Conservation (phyloP, 2,329 filamentous ascomycete species). For the Metarhizium humberi region DNA sequence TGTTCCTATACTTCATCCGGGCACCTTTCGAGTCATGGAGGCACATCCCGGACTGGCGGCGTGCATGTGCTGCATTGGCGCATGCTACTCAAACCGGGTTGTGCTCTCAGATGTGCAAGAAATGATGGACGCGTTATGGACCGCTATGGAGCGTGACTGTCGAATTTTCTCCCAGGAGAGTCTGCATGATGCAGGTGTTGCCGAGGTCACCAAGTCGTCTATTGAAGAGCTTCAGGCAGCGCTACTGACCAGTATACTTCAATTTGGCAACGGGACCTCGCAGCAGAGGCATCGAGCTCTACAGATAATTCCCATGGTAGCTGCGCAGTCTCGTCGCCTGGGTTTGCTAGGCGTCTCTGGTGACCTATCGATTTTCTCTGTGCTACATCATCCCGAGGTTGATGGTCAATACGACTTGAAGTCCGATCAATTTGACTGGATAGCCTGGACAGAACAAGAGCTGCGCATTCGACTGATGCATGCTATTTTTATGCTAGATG, state of each 20-base stretch:
- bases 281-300: conserved; percentile 55
- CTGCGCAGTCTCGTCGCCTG: conserved; percentile 45
- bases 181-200: conserved; percentile 10
- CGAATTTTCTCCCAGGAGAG: conserved; percentile 27
- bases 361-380: conserved; percentile 29
- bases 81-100: conserved; percentile 61
- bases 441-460: conserved; percentile 61
- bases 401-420: conserved; percentile 30
- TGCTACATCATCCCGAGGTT: conserved; percentile 54
- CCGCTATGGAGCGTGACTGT: conserved; percentile 49
- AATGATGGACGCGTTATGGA: conserved; percentile 55
- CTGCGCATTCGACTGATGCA: conserved; percentile 56
- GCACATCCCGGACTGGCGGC: conserved; percentile 59
- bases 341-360: conserved; percentile 44
- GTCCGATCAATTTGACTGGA: conserved; percentile 39
- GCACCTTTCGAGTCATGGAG: conserved; percentile 58
- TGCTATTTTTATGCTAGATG: conserved; percentile 54
- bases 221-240: conserved; percentile 62
- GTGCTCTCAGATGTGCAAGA: conserved; percentile 52
- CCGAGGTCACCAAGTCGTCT: conserved; percentile 26
- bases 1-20: conserved; percentile 63
- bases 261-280: conserved; percentile 62
- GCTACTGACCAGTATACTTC: conserved; percentile 50
- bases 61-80: conserved; percentile 63
- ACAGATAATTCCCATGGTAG: conserved; percentile 47